Evolutionary conservation across 495 filamentous ascomycete species (phyloP), one percentile per base, ranked within the genome.

Genomic region (Friedmanniomyces simplex): DNA sequence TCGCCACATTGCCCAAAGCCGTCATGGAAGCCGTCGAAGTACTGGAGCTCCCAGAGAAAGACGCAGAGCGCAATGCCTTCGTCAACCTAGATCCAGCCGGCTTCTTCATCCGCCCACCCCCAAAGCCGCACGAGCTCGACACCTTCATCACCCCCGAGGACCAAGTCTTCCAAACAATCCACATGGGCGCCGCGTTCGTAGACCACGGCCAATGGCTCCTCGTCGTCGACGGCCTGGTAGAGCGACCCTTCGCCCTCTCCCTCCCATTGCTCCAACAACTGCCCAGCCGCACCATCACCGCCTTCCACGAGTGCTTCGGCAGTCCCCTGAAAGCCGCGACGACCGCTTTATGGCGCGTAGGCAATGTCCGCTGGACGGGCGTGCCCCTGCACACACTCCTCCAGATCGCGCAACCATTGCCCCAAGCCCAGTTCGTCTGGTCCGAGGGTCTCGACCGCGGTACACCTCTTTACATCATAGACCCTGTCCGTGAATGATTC

Each of bases 151-250:
- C 54, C n/a, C 20, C 37, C 12, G 54, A 56, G n/a, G 54, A 56
- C 13, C 13, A n/a, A 4, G 24, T 56, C 12, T 56, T 56, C 54
- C 54, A 56, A 24, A 56, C 54, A 2, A 30, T 56, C 21, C 54
- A 56, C 54, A 56, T 56, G 41, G 54, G 54, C 22, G 54, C 54
- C 22, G 54, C 54, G 12, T 21, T 32, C 2, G 54, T 56, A 20
- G 43, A 56, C 21, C 20, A 47, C 4, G 8, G 6, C 6, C 32
- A 30, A 26, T 56, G 42, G 39, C 7, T 7, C 8, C 24, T 56
- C 8, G 39, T 48, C 14, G 21, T 56, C 24, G n/a, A 18, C 26
- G 54, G 54, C 26, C 21, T 56, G 3, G 54, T 56, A 14, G 11
- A 47, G 20, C 26, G 30, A 11, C 54, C 54, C 25, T 56, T 30